Evolutionary conservation across 345 rosid genomes (phyloP).

Genomic region (Rhizophora apiculata): DNA sequence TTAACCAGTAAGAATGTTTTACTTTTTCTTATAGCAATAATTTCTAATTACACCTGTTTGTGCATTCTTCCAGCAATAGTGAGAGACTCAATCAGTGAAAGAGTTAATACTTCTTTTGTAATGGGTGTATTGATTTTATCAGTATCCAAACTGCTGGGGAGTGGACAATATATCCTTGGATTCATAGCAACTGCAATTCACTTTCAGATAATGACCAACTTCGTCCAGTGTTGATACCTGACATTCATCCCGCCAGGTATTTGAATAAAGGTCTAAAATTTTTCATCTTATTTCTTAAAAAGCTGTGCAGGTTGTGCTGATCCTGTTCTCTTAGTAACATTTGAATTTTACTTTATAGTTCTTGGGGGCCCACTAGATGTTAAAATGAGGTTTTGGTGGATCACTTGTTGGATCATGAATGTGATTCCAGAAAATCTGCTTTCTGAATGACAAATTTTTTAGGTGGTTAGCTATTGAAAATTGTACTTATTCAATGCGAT

Average conservation of each 20-base stretch:
- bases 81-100: not conserved
- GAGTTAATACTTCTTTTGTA: not conserved
- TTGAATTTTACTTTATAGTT: too few species aligned
- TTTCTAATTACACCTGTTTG: not conserved
- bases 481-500: not conserved
- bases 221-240: conserved; percentile 76
- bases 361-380: too few species aligned
- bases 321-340: not conserved
- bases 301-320: not conserved
- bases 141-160: conserved; percentile 59
- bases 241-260: conserved; percentile 96
- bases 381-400: too few species aligned
- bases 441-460: too few species aligned
- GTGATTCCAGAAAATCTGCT: too few species aligned
- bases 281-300: not conserved
- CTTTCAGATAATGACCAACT: conserved; percentile 87
- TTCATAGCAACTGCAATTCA: conserved; percentile 94
- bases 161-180: conserved; percentile 97
- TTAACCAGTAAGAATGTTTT: conserved; percentile 63
- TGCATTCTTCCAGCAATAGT: not conserved
- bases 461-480: not conserved
- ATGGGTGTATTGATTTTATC: conserved; percentile 14
- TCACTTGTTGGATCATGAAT: too few species aligned
- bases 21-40: not conserved
- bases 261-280: not conserved